Evolutionary conservation across 352 stramenopile species (phyloP), one percentile per base, ranked within the genome.

Genomic region (Pythium sp.): DNA sequence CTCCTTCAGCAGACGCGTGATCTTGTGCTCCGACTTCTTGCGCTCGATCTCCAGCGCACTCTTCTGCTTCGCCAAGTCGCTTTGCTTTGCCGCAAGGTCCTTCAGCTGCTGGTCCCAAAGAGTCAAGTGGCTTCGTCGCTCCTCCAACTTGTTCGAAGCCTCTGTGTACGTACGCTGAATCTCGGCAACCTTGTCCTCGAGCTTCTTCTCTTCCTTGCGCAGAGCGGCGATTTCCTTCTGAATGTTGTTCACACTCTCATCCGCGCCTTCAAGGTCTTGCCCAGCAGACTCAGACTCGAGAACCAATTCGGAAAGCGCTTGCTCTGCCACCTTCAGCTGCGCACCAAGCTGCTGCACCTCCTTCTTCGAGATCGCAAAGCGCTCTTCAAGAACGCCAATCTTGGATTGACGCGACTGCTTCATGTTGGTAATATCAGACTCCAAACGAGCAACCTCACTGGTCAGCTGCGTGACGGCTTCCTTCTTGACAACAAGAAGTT

Each of bases 1-100:
- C 22, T 99, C 97, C 70, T 98, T 97, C 20, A 97, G 73, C 58
- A 98, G 85, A 36, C 94, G 94, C 58, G 84, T 77, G 72, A 98
- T 98, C 60, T 94, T 91, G 70, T 98, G 87, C 46, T 95, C 89
- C 6, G 97, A 76, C 73, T 99, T 99, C 80, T 99, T 99, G 20
- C 84, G 86, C 71, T 99, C 96, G 58, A 99, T 89, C 62, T 98
- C 87, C 6, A 92, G 80, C 32, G 95, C 82, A 60, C 81, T 92
- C 54, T 93, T 94, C 71, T 97, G 95, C 67, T 93, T 92, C 0
- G 94, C 83, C 53, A 92, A 70, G 5, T 86, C 67, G 58, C 88
- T 94, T 34, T 94, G 79, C 51, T 87, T 89, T n/a, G 78, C 75
- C 24, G 84, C 80, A 2, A 99, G 74, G n/a, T 90, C 78, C 66